These are phyloP conservation scores for Melaleuca quinquenervia DNA, from an alignment of 345 rosid genomes.

Conservation along the genomic window DNA sequence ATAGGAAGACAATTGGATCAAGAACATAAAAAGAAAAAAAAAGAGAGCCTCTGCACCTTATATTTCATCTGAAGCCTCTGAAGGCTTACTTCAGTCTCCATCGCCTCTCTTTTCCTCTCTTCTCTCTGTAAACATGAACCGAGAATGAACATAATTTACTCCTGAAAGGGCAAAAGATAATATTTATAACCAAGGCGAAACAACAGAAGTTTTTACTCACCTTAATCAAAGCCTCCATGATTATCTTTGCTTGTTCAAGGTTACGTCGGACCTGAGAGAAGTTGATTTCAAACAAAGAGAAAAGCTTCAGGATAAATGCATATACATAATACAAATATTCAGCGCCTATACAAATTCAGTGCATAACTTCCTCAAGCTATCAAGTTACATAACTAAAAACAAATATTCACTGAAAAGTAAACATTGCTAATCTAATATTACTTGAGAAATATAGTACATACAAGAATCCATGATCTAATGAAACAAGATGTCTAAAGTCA, in stretches of 20 bases:
- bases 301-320: not conserved
- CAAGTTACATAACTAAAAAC: not conserved
- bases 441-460: not conserved
- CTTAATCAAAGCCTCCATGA: conserved; percentile 87
- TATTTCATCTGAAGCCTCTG: conserved; percentile 86
- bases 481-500: not conserved
- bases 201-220: conserved; percentile 15
- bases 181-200: not conserved
- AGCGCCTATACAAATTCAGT: not conserved
- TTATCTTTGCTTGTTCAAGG: conserved; percentile 88
- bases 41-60: conserved; percentile 36
- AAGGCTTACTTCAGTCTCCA: conserved; percentile 81
- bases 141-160: not conserved
- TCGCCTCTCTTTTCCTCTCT: conserved; percentile 85
- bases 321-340: not conserved
- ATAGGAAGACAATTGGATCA: not conserved
- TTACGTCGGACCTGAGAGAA: conserved; percentile 85
- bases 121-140: conserved; percentile 53
- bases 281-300: not conserved
- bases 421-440: not conserved
- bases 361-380: not conserved
- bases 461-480: not conserved
- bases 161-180: not conserved
- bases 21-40: not conserved
- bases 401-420: not conserved